These are phyloP conservation scores for Mercurialis annua DNA, from an alignment of 345 rosid genomes.

Conservation along the genomic window DNA sequence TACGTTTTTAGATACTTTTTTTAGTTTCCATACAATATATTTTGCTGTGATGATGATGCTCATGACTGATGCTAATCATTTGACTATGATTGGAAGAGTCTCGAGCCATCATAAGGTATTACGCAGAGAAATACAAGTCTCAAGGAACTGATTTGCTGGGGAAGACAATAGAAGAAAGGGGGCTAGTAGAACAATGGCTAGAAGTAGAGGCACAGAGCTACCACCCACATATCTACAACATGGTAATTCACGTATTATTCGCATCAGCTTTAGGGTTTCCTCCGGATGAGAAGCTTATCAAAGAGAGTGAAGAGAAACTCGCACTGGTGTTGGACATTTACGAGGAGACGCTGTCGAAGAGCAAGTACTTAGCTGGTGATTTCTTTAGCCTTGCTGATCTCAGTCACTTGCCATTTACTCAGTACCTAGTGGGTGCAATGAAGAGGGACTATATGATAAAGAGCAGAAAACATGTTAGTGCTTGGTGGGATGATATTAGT, in stretches of 20 bases:
- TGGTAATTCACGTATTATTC: conserved; percentile 43
- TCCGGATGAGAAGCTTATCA: conserved; percentile 40
- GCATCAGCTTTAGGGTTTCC: conserved; percentile 40
- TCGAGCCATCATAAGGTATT: conserved; percentile 63
- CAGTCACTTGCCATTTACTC: conserved; percentile 56
- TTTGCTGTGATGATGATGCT: no score
- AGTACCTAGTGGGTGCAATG: conserved; percentile 54
- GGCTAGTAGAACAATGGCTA: conserved; percentile 64
- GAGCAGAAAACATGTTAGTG: conserved; percentile 56
- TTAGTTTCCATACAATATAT: no score
- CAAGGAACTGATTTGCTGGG: conserved; percentile 47
- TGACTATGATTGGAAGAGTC: conserved; percentile 41
- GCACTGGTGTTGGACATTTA: conserved; percentile 48
- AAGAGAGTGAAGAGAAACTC: conserved; percentile 63
- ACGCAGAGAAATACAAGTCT: conserved; percentile 54
- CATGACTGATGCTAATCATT: background rate
- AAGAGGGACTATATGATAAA: conserved; percentile 47
- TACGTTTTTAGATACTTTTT: no score
- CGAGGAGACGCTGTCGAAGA: conserved; percentile 54
- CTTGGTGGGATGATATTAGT: conserved; percentile 66
- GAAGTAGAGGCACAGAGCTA: conserved; percentile 56
- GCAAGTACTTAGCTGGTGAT: conserved; percentile 65
- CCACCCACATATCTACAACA: conserved; percentile 43
- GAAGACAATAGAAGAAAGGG: conserved; percentile 43
- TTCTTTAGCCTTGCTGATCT: conserved; percentile 69